Evolutionary conservation across 2,329 filamentous ascomycete species (phyloP).

Genomic region (Stachybotrys chartarum): DNA sequence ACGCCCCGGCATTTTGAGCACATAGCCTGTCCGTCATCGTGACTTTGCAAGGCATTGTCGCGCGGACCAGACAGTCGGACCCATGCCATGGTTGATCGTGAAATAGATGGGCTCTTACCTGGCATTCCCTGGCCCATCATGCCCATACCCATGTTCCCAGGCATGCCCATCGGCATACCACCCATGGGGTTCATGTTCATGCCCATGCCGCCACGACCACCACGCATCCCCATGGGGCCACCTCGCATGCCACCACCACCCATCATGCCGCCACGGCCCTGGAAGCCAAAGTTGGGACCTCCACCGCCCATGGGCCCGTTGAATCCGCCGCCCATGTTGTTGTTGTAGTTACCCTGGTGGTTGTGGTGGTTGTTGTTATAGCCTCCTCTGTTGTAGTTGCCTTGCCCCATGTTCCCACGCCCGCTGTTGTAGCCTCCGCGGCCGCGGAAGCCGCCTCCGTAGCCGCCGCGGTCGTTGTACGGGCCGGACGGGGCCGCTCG

Average conservation of each 20-base stretch:
- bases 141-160: constrained; percentile 49
- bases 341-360: constrained; percentile 36
- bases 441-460: constrained; percentile 45
- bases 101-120: constrained; percentile 16
- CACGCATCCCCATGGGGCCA: constrained; percentile 40
- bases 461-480: constrained; percentile 44
- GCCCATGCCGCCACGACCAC: constrained; percentile 44
- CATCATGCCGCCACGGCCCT: constrained; percentile 40
- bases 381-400: constrained; percentile 34
- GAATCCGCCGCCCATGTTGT: constrained; percentile 40
- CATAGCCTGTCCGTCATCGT: no score
- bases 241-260: constrained; percentile 34
- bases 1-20: no score
- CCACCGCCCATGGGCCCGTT: constrained; percentile 45
- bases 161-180: constrained; percentile 49
- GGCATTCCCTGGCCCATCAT: constrained; percentile 44
- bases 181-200: constrained; percentile 41
- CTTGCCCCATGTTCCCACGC: constrained; percentile 42
- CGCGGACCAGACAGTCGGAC: no score
- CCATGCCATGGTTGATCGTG: no score
- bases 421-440: constrained; percentile 38
- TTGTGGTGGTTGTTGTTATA: constrained; percentile 31
- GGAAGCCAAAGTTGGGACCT: constrained; percentile 45
- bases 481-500: constrained; percentile 43
- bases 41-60: no score